Percentiles rank a stretch among this genome's conserved stretches.
These are phyloP conservation scores for Penicillium atrosanguineum DNA, from an alignment of 495 filamentous ascomycete species.

Conservation along the genomic window DNA sequence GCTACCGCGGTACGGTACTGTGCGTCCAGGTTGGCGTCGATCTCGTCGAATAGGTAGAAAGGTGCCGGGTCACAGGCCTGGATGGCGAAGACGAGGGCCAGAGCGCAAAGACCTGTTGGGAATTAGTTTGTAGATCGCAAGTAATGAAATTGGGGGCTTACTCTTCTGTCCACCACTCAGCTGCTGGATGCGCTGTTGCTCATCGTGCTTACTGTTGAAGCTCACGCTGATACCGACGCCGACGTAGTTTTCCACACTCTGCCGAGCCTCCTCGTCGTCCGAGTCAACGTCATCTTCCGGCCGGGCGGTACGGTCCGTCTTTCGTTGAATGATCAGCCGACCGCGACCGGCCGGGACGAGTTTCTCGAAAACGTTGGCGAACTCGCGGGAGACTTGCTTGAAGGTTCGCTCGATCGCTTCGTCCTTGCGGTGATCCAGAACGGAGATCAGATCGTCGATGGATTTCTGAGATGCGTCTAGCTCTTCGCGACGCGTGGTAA, in stretches of 20 bases:
- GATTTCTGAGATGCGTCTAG: slow-evolving; percentile 77
- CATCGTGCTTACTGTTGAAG: slow-evolving; percentile 97
- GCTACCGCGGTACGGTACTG: slow-evolving; percentile 96
- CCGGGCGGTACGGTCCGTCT: slow-evolving; percentile 65
- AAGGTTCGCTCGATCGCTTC: slow-evolving; percentile 93
- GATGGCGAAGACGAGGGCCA: slow-evolving; percentile 97
- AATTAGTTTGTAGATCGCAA: background rate
- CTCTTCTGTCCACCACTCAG: slow-evolving; percentile 97
- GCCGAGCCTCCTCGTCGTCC: slow-evolving; percentile 54
- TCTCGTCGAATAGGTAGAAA: slow-evolving; percentile 99
- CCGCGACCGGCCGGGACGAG: slow-evolving; percentile 93
- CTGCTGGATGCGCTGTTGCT: slow-evolving; percentile 97
- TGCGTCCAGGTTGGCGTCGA: slow-evolving; percentile 96
- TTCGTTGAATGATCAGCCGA: slow-evolving; percentile 88
- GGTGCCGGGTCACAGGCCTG: slow-evolving; percentile 96
- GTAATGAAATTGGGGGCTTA: slow-evolving; percentile 37
- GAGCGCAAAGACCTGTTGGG: slow-evolving; percentile 78
- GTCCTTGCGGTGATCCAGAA: slow-evolving; percentile 93
- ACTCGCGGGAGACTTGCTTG: slow-evolving; percentile 93
- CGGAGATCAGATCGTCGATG: slow-evolving; percentile 83
- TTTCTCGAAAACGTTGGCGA: slow-evolving; percentile 87
- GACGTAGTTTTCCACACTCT: slow-evolving; percentile 90
- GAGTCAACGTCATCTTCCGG: slow-evolving; percentile 66
- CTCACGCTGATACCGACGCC: slow-evolving; percentile 98
- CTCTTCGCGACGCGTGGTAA: slow-evolving; percentile 78